phyloP scores from a whole-genome alignment of 768 basidiomycete species.

The Termitomyces sp. region DNA sequence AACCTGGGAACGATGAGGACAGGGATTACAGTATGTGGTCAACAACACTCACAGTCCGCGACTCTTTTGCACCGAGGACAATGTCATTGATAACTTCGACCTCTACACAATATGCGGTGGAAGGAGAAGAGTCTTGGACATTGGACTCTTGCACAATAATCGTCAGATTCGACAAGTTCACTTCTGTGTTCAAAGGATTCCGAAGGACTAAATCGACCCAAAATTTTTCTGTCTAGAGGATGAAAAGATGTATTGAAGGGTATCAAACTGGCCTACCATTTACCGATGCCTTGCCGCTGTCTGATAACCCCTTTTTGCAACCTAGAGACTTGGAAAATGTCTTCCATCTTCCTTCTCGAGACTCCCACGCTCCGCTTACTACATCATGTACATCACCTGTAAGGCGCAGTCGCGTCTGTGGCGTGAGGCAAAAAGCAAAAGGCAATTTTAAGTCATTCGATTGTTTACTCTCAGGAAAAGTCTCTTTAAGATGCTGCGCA shows the following conservation, averaged over 20 bases:
- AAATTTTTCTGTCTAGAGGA: conserved; percentile 50
- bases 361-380: conserved; percentile 50
- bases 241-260: conserved; percentile 1
- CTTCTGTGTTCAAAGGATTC: conserved; percentile 71
- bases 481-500: conserved; percentile 67
- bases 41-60: conserved; percentile 45
- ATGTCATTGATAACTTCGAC: conserved; percentile 61
- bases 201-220: conserved; percentile 67
- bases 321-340: conserved; percentile 52
- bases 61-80: conserved; percentile 55
- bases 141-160: conserved; percentile 41
- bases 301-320: conserved; percentile 45
- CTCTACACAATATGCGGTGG: conserved; percentile 36
- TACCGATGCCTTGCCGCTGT: conserved; percentile 53
- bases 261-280: conserved; percentile 39
- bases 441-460: conserved; percentile 53
- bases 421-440: conserved; percentile 55
- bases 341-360: conserved; percentile 61
- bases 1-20: conserved; percentile 33
- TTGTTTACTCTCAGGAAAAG: conserved; percentile 38
- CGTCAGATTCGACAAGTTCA: conserved; percentile 61
- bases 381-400: conserved; percentile 41
- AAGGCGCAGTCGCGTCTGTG: conserved; percentile 53
- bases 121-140: conserved; percentile 22
- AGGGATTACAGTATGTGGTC: not conserved